Evolutionary conservation across 208 protist genomes (phyloP).

Genomic region (Entamoeba invadens): DNA sequence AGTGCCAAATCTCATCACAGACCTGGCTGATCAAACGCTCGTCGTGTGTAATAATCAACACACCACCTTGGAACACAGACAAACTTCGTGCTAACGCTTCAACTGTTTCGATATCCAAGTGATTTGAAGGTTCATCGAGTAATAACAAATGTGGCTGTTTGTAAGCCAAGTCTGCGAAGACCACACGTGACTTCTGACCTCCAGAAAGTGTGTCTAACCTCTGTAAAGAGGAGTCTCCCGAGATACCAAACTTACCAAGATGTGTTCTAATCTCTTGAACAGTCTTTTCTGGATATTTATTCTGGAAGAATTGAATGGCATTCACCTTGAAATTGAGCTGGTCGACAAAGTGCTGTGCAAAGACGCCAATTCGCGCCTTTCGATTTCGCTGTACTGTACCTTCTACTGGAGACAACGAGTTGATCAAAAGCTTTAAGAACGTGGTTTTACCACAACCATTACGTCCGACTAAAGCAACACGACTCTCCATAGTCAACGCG

Average conservation of each 20-base stretch:
- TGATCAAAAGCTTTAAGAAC: constrained; percentile 43
- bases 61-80: constrained; percentile 11
- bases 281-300: constrained; percentile 58
- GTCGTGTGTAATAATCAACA: constrained; percentile 33
- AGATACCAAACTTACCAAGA: constrained; percentile 67
- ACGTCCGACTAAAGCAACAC: constrained; percentile 77
- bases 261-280: constrained; percentile 60
- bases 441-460: constrained; percentile 41
- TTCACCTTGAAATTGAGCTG: constrained; percentile 62
- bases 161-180: constrained; percentile 64
- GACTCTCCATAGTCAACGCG: constrained; percentile 71
- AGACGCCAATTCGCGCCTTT: constrained; percentile 52
- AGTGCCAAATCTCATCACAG: constrained; percentile 17
- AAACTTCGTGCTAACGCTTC: constrained; percentile 15
- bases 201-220: constrained; percentile 64
- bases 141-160: constrained; percentile 69
- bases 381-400: constrained; percentile 2
- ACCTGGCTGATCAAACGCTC: constrained; percentile 3
- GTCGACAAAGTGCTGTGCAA: constrained; percentile 74
- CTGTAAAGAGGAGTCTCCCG: constrained; percentile 42
- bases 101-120: constrained; percentile 61
- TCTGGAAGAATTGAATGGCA: constrained; percentile 62
- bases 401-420: constrained; percentile 19
- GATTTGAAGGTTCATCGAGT: constrained; percentile 77
- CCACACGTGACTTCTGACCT: constrained; percentile 72